These are phyloP conservation scores for Pythium chondricola DNA, from an alignment of 352 stramenopile genomes.

Conservation along the genomic window DNA sequence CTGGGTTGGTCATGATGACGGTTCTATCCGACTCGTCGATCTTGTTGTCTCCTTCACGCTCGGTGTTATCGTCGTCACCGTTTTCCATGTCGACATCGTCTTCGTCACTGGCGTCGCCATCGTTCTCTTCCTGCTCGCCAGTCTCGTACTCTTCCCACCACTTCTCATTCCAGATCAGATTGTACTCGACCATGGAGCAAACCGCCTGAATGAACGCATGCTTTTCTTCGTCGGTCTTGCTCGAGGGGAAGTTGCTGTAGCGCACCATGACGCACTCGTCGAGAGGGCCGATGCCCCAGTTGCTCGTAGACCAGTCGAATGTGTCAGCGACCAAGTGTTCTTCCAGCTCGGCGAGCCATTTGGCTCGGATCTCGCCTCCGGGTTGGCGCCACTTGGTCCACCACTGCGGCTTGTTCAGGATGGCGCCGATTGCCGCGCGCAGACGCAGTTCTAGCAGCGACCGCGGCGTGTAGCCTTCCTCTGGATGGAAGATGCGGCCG, in stretches of 20 bases:
- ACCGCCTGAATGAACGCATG: slow-evolving; percentile 5
- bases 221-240: slow-evolving; percentile 5
- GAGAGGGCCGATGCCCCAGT: slow-evolving; percentile 9
- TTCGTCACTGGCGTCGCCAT: slow-evolving; percentile 1
- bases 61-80: not conserved
- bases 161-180: slow-evolving; percentile 17
- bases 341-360: slow-evolving; percentile 33
- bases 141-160: slow-evolving; percentile 19
- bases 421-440: slow-evolving; percentile 23
- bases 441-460: slow-evolving; percentile 30
- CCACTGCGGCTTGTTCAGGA: slow-evolving; percentile 38
- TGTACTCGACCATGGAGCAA: slow-evolving; percentile 5
- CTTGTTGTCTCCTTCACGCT: slow-evolving; percentile 1
- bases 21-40: no score
- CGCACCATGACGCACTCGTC: slow-evolving; percentile 3
- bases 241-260: slow-evolving; percentile 1
- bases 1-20: not conserved
- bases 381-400: slow-evolving; percentile 32
- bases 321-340: slow-evolving; percentile 17
- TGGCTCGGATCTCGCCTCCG: slow-evolving; percentile 17
- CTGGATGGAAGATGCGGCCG: slow-evolving; percentile 11
- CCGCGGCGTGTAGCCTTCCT: slow-evolving; percentile 15
- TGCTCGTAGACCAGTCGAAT: slow-evolving; percentile 17
- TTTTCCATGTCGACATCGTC: slow-evolving; percentile 10
- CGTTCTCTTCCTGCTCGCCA: not conserved